Percentiles rank a stretch among this genome's conserved stretches.
Conservation (phyloP, 2,329 filamentous ascomycete genomes). For the Paecilomyces fulvus region DNA sequence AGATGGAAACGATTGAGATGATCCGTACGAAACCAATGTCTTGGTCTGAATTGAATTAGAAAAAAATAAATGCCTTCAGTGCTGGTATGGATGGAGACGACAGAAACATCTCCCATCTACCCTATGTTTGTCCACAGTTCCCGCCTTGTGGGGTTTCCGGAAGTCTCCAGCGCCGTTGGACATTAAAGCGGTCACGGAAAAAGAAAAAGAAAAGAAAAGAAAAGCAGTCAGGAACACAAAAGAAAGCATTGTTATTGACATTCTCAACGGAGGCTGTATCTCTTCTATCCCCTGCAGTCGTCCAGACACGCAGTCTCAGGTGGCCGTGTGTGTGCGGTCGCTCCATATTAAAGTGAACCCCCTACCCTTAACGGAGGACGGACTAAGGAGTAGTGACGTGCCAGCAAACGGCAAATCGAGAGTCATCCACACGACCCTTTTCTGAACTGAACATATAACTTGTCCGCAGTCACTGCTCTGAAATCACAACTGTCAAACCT, state of each 20-base stretch:
- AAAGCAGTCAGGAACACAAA: background rate
- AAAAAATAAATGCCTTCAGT: background rate
- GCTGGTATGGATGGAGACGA: background rate
- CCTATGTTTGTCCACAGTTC: background rate
- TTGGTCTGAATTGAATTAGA: conserved; percentile 8
- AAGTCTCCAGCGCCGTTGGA: background rate
- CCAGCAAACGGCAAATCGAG: background rate
- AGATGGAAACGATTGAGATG: background rate
- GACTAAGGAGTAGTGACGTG: background rate
- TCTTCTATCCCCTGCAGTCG: background rate
- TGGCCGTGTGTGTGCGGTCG: background rate
- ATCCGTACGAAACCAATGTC: background rate
- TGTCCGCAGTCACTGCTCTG: background rate
- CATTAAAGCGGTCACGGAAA: conserved; percentile 18
- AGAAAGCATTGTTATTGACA: background rate
- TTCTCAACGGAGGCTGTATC: background rate
- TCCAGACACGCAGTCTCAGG: background rate
- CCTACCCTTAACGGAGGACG: background rate
- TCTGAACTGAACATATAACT: background rate
- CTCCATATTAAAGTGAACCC: background rate
- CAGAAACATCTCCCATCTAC: background rate
- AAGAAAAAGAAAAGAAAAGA: background rate
- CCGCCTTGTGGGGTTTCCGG: background rate
- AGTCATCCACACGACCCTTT: conserved; percentile 1
- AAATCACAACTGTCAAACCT: background rate